These are phyloP conservation scores for Chrysosporium keratinophilum DNA, from an alignment of 2,329 filamentous ascomycete genomes.

Conservation along the genomic window DNA sequence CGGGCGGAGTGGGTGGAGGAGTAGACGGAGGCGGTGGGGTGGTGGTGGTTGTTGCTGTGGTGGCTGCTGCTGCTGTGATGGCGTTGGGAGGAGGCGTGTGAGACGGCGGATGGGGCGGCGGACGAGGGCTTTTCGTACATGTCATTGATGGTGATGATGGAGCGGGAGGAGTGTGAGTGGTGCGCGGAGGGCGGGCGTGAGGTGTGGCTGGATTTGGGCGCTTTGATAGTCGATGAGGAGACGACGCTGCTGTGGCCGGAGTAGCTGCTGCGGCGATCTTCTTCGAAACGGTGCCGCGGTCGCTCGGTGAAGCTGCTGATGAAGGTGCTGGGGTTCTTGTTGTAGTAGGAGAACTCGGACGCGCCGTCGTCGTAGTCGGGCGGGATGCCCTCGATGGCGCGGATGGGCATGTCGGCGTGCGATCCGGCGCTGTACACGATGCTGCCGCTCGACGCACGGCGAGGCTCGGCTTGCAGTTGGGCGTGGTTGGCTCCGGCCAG, in stretches of 20 bases:
- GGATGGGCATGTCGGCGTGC: slow-evolving; percentile 25
- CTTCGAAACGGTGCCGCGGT: slow-evolving; percentile 20
- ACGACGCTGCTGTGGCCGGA: slow-evolving; percentile 18
- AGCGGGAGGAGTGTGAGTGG: slow-evolving; percentile 14
- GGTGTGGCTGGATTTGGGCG: slow-evolving; percentile 11
- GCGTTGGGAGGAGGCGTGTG: too few relatives aligned
- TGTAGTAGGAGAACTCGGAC: slow-evolving; percentile 13
- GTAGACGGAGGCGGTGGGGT: slow-evolving; percentile 21
- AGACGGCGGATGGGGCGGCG: slow-evolving; percentile 8
- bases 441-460: slow-evolving; percentile 31
- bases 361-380: slow-evolving; percentile 20
- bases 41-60: too few relatives aligned
- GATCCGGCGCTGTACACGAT: slow-evolving; percentile 26
- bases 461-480: slow-evolving; percentile 11
- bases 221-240: slow-evolving; percentile 14
- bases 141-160: slow-evolving; percentile 13
- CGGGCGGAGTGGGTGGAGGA: slow-evolving; percentile 28
- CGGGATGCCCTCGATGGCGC: slow-evolving; percentile 33
- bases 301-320: slow-evolving; percentile 33
- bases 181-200: slow-evolving; percentile 12
- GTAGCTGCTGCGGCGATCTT: slow-evolving; percentile 19
- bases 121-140: slow-evolving; percentile 11
- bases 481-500: slow-evolving; percentile 9
- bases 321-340: slow-evolving; percentile 29
- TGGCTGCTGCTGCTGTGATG: too few relatives aligned